Base-by-base conservation (phyloP, 441 rosid species). In the Euphorbia schlechtendalii region DNA sequence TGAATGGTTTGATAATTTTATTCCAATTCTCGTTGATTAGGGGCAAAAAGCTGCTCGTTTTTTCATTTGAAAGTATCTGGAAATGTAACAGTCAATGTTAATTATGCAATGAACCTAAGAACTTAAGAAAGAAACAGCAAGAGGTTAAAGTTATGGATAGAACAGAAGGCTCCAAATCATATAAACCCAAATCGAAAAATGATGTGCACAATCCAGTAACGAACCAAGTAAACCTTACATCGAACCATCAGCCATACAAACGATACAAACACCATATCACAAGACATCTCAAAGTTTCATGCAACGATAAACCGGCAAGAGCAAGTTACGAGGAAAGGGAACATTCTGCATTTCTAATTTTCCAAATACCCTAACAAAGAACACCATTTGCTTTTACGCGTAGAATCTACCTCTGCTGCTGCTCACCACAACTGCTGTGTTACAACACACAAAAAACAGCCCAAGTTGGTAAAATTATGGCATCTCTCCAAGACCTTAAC, bases 311-410 rank as follows among this genome's bases (percentile, higher is more conserved):
- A 62, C 41, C 32, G 18, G 18, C 21, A 49, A 56, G 20, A 5
- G 22, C 12, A 17, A 5, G 32, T 22, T 17, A 21, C 57, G 46
- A 59, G 51, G 45, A 56, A 30, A 10, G 62, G 41, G 52, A 62
- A 45, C 55, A 51, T 41, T 24, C 61, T 63, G 71, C 20, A 34
- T 74, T 64, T 40, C 63, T 27, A 48, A 61, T 63, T 21, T 36
- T 55, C 58, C 63, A 63, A 24, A 54, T 27, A 51, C 28, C 5
- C 64, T 36, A 13, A 40, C 43, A 14, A 43, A 57, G 52, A 49
- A n/a, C 57, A 56, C 8, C 38, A 3, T 18, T n/a, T 28, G 20
- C 53, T 40, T 53, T 38, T 1, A 5, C 52, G 3, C 61, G 49
- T 53, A 46, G 13, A 32, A 71, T 59, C 41, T 27, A 21, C 61